These are phyloP conservation scores for Cladosporium sp. DNA, from an alignment of 2,329 filamentous ascomycete species.

Conservation along the genomic window DNA sequence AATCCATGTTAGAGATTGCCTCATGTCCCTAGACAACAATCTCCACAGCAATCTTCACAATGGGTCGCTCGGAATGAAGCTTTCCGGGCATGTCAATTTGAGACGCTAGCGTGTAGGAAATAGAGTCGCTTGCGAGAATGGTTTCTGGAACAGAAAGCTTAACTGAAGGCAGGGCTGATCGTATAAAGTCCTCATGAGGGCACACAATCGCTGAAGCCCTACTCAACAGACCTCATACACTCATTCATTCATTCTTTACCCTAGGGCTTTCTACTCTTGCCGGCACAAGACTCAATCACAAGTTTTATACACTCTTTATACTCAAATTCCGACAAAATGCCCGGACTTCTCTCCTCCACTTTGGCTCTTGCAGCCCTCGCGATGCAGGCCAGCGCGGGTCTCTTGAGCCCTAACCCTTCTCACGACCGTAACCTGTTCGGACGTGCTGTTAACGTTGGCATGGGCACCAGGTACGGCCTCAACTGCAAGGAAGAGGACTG, in stretches of 20 bases:
- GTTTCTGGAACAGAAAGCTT: background rate
- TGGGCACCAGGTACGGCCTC: constrained; percentile 21
- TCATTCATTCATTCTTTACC: background rate
- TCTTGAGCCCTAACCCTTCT: background rate
- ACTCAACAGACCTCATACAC: background rate
- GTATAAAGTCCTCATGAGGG: background rate
- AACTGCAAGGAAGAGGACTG: constrained; percentile 24
- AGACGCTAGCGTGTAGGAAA: constrained; percentile 1
- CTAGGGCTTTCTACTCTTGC: background rate
- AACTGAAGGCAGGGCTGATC: background rate
- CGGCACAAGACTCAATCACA: background rate
- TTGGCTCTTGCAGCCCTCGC: background rate
- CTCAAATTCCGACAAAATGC: background rate
- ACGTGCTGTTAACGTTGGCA: constrained; percentile 17
- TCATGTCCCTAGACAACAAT: background rate
- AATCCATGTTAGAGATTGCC: background rate
- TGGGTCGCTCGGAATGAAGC: background rate
- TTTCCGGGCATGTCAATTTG: background rate
- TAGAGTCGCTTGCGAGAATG: background rate
- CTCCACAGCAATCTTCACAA: background rate
- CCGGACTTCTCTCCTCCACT: background rate
- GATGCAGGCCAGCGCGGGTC: constrained; percentile 7
- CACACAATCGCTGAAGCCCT: background rate
- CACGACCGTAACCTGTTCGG: constrained; percentile 13
- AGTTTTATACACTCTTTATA: background rate